Evolutionary conservation across 2,329 filamentous ascomycete genomes (phyloP).

Genomic region (Ophiostoma himal-ulmi): DNA sequence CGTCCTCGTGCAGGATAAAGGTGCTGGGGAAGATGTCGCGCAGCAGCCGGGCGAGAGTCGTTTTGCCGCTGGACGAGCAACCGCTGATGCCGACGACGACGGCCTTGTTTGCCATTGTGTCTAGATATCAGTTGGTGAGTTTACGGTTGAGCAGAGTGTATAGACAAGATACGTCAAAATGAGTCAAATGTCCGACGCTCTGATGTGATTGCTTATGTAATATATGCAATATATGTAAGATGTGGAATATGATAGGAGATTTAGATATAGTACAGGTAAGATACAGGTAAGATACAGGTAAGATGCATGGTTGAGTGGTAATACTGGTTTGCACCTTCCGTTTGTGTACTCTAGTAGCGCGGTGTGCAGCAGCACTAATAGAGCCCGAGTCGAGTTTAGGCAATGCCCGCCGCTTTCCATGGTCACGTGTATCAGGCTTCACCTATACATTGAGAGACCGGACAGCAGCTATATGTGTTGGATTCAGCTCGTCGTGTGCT

Average conservation of each 20-base stretch:
- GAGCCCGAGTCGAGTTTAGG: constrained; percentile 1
- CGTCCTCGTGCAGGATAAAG: constrained; percentile 89
- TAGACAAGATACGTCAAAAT: not conserved
- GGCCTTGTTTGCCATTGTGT: constrained; percentile 36
- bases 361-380: constrained; percentile 3
- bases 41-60: constrained; percentile 79
- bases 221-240: not conserved
- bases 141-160: too few relatives aligned
- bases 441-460: not conserved
- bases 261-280: not conserved
- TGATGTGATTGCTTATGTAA: not conserved
- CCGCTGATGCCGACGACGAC: constrained; percentile 79
- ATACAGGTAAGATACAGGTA: not conserved
- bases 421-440: constrained; percentile 17
- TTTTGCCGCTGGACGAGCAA: constrained; percentile 90
- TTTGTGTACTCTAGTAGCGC: not conserved
- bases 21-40: constrained; percentile 71
- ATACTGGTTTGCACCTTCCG: constrained; percentile 10
- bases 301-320: not conserved
- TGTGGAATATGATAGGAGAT: not conserved
- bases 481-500: not conserved
- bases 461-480: not conserved
- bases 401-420: not conserved
- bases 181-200: not conserved
- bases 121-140: not conserved